Base-by-base conservation (phyloP, 2,329 filamentous ascomycete genomes). In the Coniochaeta sp. region DNA sequence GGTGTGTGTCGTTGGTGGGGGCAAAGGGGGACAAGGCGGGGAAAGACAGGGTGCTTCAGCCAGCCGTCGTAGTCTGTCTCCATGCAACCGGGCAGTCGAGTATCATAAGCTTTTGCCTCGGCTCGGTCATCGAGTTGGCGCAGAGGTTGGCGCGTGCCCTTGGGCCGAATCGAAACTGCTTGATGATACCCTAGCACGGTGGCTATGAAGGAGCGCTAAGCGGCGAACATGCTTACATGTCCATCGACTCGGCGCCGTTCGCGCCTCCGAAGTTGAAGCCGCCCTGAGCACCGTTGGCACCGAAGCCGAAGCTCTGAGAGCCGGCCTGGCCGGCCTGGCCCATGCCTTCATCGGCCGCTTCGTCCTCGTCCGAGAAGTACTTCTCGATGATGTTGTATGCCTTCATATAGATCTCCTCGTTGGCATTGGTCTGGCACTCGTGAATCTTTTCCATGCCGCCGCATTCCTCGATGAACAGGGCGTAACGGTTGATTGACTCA, bases 371-470 rank as follows among this genome's bases (percentile, higher is more conserved):
- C 0, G 93, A 97, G 81, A 99, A 99, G 85, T 99, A 99, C 82
- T 97, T 97, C 84, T 99, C 95, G 67, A 99, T 99, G 77, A 99
- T 99, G 84, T 96, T 98, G 84, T 98, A 99, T 0, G 95, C 95
- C 87, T 99, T 99, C 93, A 99, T 98, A 84, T 99, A 99, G 69
- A 99, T 99, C 79, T 99, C 95, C 79, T 99, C 95, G 79, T 99
- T 99, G 81, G 93, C 93, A 71, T 99, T 99, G 81, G 96, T 97
- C 82, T 99, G 95, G 85, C 95, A 98, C 69, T 98, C 93, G 79
- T 99, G 95, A 68, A 99, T 98, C 88, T 98, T 98, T 82, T 98
- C 95, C 95, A 99, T 99, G 66, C 95, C 95, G 71, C 92, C 91
- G 67, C 93, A 96, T 78, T 99, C 95, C 79, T 99, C 95, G 67